Conservation (phyloP, 768 basidiomycete genomes). For the Plicaturopsis crispa region DNA sequence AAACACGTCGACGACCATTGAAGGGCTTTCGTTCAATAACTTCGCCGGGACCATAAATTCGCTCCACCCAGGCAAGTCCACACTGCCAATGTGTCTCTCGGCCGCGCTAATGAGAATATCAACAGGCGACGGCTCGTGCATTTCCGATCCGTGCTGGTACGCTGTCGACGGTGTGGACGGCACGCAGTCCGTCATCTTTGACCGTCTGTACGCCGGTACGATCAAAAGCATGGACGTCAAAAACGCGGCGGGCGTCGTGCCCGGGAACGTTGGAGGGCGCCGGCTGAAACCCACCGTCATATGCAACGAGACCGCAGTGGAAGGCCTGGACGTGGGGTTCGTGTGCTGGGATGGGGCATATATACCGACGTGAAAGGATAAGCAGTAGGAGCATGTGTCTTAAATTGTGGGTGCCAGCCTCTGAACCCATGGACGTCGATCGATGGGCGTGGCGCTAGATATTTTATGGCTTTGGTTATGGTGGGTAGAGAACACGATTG, state of each 20-base stretch:
- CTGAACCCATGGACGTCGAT: too few species aligned
- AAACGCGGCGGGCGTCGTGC: constrained; percentile 4
- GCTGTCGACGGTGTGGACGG: constrained; percentile 6
- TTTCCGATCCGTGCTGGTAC: constrained; percentile 12
- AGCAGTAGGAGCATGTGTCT: too few species aligned
- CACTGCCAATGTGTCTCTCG: too few species aligned
- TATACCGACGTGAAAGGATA: too few species aligned
- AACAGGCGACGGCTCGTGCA: constrained; percentile 10
- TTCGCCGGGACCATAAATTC: constrained; percentile 9
- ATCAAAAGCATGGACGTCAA: constrained; percentile 6
- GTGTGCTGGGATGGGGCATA: constrained; percentile 11
- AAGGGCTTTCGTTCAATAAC: constrained; percentile 6
- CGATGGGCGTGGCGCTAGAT: too few species aligned
- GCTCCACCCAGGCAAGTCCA: constrained; percentile 3
- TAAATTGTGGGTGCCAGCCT: too few species aligned
- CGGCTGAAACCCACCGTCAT: constrained; percentile 5
- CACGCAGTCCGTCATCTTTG: constrained; percentile 11
- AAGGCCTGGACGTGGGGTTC: constrained; percentile 7
- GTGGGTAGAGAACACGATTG: too few species aligned
- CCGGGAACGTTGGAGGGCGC: constrained; percentile 5
- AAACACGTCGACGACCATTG: constrained; percentile 6
- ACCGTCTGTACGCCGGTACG: constrained; percentile 7
- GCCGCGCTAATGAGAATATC: neutral
- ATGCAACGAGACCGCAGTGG: constrained; percentile 8
- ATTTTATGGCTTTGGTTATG: too few species aligned